phyloP scores from a whole-genome alignment of 768 basidiomycete species.

The Mycena vitilis region DNA sequence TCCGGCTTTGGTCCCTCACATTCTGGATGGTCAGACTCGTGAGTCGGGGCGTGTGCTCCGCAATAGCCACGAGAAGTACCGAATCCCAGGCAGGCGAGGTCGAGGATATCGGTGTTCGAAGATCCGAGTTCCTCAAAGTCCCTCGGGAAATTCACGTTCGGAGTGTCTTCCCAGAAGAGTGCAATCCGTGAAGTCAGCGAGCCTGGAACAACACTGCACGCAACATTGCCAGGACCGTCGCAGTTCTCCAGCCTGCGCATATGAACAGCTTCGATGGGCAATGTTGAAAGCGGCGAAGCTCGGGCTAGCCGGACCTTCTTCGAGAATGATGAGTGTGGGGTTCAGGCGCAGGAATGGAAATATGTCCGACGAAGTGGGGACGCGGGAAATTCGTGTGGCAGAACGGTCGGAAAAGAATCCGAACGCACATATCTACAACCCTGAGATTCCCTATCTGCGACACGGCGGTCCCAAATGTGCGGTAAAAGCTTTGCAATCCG shows the following conservation, averaged over 20 bases:
- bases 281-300: neutral
- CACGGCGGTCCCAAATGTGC: neutral
- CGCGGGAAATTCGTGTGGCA: neutral
- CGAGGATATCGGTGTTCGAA: slow-evolving; percentile 1
- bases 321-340: neutral
- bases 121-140: slow-evolving; percentile 2
- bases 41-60: neutral
- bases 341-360: neutral
- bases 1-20: neutral
- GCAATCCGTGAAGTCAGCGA: neutral
- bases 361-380: neutral
- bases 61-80: neutral
- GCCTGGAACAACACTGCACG: slow-evolving; percentile 10
- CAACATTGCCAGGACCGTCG: slow-evolving; percentile 4
- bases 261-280: neutral
- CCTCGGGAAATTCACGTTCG: neutral
- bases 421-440: no score
- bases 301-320: neutral
- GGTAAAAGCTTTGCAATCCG: neutral
- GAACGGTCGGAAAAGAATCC: neutral
- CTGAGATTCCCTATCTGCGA: neutral
- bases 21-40: neutral
- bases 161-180: slow-evolving; percentile 10
- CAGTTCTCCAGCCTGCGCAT: neutral
- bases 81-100: slow-evolving; percentile 18